Evolutionary conservation across 2,329 filamentous ascomycete species (phyloP).

Genomic region (Grosmannia huntii): DNA sequence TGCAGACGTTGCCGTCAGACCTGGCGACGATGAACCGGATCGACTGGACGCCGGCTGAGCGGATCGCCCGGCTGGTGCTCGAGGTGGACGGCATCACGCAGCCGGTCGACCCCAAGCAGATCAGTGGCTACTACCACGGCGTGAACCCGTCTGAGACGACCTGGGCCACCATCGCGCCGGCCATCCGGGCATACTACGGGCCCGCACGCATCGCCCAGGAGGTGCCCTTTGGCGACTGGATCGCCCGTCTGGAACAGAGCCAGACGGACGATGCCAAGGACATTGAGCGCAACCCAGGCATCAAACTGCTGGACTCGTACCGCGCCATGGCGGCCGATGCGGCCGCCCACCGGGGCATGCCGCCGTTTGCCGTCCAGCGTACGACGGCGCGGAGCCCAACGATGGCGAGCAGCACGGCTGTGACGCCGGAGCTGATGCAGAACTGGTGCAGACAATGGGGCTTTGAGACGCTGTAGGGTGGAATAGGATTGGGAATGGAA

Average conservation of each 20-base stretch:
- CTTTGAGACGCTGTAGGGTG: constrained; percentile 10
- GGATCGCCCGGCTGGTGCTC: constrained; percentile 30
- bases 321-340: constrained; percentile 16
- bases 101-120: constrained; percentile 14
- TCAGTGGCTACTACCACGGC: constrained; percentile 29
- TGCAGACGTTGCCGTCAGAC: constrained; percentile 31
- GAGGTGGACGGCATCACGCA: constrained; percentile 29
- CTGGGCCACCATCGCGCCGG: constrained; percentile 28
- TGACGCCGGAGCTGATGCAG: constrained; percentile 31
- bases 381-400: constrained; percentile 28
- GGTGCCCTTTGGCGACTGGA: constrained; percentile 32
- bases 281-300: constrained; percentile 27
- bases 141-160: constrained; percentile 29
- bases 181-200: constrained; percentile 28
- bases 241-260: constrained; percentile 28
- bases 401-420: constrained; percentile 25
- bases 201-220: constrained; percentile 22
- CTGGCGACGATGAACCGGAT: constrained; percentile 31
- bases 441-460: constrained; percentile 36
- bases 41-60: constrained; percentile 43
- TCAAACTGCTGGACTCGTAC: constrained; percentile 41
- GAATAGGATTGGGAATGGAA: no score
- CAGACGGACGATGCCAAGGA: constrained; percentile 16
- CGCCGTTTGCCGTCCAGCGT: constrained; percentile 26
- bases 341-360: constrained; percentile 10